Conservation (phyloP, 768 basidiomycete genomes). For the Boletales sp. region DNA sequence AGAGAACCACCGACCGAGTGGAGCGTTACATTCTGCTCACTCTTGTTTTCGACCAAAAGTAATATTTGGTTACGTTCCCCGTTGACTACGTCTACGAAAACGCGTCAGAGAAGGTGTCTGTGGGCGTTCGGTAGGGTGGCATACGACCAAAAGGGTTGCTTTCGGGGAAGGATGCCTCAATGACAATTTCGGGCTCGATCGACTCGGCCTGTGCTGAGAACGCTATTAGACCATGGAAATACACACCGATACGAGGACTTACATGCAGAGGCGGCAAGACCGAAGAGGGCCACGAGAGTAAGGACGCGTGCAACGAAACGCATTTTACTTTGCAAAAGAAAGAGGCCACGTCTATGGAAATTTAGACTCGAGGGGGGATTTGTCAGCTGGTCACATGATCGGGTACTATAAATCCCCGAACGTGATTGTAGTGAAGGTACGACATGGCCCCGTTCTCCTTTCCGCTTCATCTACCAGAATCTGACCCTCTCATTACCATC, state of each 20-base stretch:
- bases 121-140: slow-evolving; percentile 25
- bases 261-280: slow-evolving; percentile 31
- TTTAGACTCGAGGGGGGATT: slow-evolving; percentile 26
- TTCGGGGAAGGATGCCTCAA: slow-evolving; percentile 61
- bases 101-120: slow-evolving; percentile 12
- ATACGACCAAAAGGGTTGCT: slow-evolving; percentile 73
- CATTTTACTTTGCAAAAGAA: slow-evolving; percentile 20
- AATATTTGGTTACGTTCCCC: slow-evolving; percentile 72
- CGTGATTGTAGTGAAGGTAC: too few species aligned
- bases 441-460: slow-evolving; percentile 8
- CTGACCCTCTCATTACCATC: slow-evolving; percentile 58
- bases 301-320: slow-evolving; percentile 30
- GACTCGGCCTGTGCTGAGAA: slow-evolving; percentile 27
- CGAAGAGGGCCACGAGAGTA: slow-evolving; percentile 27
- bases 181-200: slow-evolving; percentile 51
- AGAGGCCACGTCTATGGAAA: slow-evolving; percentile 24
- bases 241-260: slow-evolving; percentile 2
- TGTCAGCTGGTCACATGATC: slow-evolving; percentile 14
- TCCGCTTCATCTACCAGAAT: slow-evolving; percentile 47
- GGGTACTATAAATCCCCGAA: neutral
- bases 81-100: slow-evolving; percentile 68
- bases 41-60: slow-evolving; percentile 72
- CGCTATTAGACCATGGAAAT: slow-evolving; percentile 2
- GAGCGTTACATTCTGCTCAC: slow-evolving; percentile 67
- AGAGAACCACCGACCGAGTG: slow-evolving; percentile 64